Percentiles rank a stretch among this genome's conserved stretches.
Conservation (phyloP, 306 rosid genomes). For the Alnus glutinosa region DNA sequence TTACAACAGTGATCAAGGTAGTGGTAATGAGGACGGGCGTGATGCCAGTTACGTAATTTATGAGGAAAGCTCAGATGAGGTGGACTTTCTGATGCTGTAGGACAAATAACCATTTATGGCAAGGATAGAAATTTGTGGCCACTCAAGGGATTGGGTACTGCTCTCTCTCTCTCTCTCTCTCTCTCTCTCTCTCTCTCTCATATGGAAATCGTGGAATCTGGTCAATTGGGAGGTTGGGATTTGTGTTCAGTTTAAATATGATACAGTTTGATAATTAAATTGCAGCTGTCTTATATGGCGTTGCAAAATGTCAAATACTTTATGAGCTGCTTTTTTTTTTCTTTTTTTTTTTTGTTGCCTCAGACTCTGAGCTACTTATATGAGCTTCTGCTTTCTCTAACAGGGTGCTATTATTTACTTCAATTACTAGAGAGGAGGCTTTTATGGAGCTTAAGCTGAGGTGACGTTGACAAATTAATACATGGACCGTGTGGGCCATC, state of each 20-base stretch:
- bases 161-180: slow-evolving; percentile 9
- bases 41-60: slow-evolving; percentile 54
- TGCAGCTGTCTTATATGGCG: not conserved
- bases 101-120: slow-evolving; percentile 22
- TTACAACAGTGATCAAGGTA: slow-evolving; percentile 89
- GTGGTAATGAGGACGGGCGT: slow-evolving; percentile 92
- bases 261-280: not conserved
- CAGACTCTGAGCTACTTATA: not conserved
- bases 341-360: no score
- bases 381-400: slow-evolving; percentile 28
- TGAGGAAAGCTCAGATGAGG: slow-evolving; percentile 93
- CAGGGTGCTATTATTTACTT: slow-evolving; percentile 12
- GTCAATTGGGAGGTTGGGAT: slow-evolving; percentile 1
- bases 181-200: slow-evolving; percentile 10
- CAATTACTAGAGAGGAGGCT: not conserved
- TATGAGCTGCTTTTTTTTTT: slow-evolving; percentile 1
- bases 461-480: not conserved
- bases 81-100: slow-evolving; percentile 59
- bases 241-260: not conserved
- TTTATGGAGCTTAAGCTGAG: not conserved
- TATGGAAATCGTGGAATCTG: not conserved
- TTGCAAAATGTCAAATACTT: not conserved
- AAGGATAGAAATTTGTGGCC: slow-evolving; percentile 34
- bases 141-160: slow-evolving; percentile 49
- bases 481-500: not conserved